phyloP scores from a whole-genome alignment of 768 basidiomycete genomes.

The Lyophyllum atratum region DNA sequence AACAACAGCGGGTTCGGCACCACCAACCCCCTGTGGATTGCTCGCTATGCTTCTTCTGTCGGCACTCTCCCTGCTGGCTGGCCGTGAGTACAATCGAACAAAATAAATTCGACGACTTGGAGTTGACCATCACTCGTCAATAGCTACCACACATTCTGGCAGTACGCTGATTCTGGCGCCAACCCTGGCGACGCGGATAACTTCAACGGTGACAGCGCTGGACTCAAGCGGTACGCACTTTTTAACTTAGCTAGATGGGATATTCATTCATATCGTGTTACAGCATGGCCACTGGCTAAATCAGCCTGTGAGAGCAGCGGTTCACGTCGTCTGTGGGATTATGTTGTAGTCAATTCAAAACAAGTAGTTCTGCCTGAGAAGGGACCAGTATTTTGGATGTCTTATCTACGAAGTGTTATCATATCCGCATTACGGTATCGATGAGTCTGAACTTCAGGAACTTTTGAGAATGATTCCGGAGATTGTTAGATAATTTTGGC shows the following conservation, averaged over 20 bases:
- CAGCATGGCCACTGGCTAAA: slow-evolving; percentile 15
- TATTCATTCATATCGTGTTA: neutral
- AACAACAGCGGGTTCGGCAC: slow-evolving; percentile 51
- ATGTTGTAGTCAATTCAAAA: too few relatives aligned
- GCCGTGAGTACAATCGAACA: slow-evolving; percentile 33
- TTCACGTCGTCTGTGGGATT: neutral
- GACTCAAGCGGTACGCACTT: slow-evolving; percentile 38
- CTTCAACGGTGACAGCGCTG: slow-evolving; percentile 54
- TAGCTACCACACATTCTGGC: slow-evolving; percentile 60
- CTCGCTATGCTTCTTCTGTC: slow-evolving; percentile 47
- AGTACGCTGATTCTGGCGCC: slow-evolving; percentile 54
- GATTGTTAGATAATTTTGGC: neutral
- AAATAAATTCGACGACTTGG: neutral
- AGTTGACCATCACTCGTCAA: neutral
- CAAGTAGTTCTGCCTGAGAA: too few relatives aligned
- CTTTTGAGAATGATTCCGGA: neutral
- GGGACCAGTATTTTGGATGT: neutral
- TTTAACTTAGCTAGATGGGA: too few relatives aligned
- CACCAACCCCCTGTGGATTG: slow-evolving; percentile 64
- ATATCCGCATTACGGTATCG: neutral
- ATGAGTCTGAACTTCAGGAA: neutral
- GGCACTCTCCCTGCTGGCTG: slow-evolving; percentile 64
- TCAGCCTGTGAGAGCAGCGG: too few relatives aligned
- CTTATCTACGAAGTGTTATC: neutral
- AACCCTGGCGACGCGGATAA: slow-evolving; percentile 60